Evolutionary conservation across 768 basidiomycete species (phyloP).

Genomic region (Leccinum olivaceopallidum): DNA sequence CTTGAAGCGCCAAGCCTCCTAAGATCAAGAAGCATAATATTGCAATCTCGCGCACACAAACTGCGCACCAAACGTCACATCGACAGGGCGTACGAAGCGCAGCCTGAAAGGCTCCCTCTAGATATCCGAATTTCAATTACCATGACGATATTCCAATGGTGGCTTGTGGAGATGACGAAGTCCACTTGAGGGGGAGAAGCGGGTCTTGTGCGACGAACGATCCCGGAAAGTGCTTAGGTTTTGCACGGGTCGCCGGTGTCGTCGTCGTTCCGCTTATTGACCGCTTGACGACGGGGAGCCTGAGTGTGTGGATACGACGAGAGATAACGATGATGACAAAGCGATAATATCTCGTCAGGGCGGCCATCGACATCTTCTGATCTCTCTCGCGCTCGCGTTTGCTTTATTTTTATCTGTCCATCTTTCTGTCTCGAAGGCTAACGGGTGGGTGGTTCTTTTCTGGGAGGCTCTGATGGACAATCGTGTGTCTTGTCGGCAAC

Average conservation of each 20-base stretch:
- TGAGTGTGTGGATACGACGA: neutral
- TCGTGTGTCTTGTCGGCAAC: neutral
- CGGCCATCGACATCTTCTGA: neutral
- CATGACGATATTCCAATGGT: neutral
- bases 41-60: neutral
- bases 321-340: neutral
- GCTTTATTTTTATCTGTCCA: neutral
- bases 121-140: constrained; percentile 3
- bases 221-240: neutral
- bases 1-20: too few relatives aligned
- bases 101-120: neutral
- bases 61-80: neutral
- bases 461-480: neutral
- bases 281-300: neutral
- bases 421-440: neutral
- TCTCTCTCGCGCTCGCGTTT: neutral
- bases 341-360: constrained; percentile 3
- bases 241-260: neutral
- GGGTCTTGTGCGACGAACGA: neutral
- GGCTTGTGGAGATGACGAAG: neutral
- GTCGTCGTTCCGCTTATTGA: neutral
- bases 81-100: neutral
- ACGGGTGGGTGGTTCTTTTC: neutral
- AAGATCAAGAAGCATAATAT: neutral
- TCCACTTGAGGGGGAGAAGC: neutral